Conservation (phyloP, 2,329 filamentous ascomycete species). For the Cadophora luteo-olivacea region DNA sequence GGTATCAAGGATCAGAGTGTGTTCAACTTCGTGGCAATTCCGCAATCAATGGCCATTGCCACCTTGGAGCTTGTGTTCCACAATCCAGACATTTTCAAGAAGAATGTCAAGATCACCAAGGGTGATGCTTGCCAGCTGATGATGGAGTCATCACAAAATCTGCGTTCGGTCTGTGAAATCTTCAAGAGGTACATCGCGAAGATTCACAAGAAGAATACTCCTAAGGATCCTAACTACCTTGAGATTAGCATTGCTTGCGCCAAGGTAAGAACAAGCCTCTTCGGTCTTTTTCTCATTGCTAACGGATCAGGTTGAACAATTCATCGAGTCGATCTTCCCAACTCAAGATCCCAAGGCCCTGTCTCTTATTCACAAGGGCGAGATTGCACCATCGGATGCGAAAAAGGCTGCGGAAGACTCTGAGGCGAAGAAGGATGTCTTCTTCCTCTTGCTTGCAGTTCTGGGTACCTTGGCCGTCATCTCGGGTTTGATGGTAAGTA, state of each 20-base stretch:
- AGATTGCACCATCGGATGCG: slow-evolving; percentile 24
- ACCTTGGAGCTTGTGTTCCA: slow-evolving; percentile 92
- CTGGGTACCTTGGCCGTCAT: slow-evolving; percentile 74
- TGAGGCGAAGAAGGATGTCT: slow-evolving; percentile 61
- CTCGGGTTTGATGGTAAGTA: slow-evolving; percentile 76
- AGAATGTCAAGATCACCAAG: slow-evolving; percentile 96
- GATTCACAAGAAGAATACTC: slow-evolving; percentile 94
- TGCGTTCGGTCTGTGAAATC: slow-evolving; percentile 78
- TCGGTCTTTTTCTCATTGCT: neutral
- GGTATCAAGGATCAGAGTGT: slow-evolving; percentile 94
- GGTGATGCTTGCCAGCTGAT: slow-evolving; percentile 91
- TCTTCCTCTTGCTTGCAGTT: slow-evolving; percentile 71
- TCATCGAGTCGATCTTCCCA: slow-evolving; percentile 93
- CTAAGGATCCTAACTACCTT: slow-evolving; percentile 88
- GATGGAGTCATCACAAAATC: slow-evolving; percentile 90
- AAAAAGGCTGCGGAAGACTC: slow-evolving; percentile 19
- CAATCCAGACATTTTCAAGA: slow-evolving; percentile 84
- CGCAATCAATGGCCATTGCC: slow-evolving; percentile 96
- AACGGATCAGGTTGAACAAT: slow-evolving; percentile 79
- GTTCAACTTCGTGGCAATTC: slow-evolving; percentile 98
- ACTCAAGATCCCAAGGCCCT: slow-evolving; percentile 74
- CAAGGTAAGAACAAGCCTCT: slow-evolving; percentile 8
- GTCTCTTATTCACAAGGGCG: slow-evolving; percentile 48
- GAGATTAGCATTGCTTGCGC: slow-evolving; percentile 78
- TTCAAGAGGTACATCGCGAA: slow-evolving; percentile 79